phyloP scores from a whole-genome alignment of 116 monocot species.

The Dioscorea cayenensis region DNA sequence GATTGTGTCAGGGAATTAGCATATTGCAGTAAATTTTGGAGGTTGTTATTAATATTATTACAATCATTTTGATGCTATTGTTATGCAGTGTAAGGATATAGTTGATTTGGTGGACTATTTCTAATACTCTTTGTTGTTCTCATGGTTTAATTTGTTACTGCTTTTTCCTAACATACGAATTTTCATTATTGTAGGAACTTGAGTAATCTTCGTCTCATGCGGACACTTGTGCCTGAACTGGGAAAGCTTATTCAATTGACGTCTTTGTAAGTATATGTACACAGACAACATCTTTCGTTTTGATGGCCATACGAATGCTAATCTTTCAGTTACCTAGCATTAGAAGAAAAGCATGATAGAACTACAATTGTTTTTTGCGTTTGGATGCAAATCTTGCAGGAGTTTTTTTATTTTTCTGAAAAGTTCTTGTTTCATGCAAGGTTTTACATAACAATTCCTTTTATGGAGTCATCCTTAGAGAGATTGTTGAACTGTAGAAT shows the following conservation, averaged over 20 bases:
- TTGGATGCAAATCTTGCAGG: no score
- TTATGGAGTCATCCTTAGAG: slow-evolving; percentile 26
- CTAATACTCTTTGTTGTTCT: no score
- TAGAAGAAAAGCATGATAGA: no score
- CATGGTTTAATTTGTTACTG: no score
- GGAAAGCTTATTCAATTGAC: slow-evolving; percentile 22
- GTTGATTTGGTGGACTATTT: no score
- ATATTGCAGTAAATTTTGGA: no score
- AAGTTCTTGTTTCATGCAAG: slow-evolving; percentile 13
- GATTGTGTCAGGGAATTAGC: no score
- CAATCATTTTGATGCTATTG: no score
- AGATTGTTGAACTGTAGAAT: slow-evolving; percentile 21
- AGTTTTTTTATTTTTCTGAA: neutral
- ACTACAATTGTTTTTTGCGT: no score
- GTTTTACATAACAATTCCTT: slow-evolving; percentile 37
- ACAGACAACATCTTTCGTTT: neutral
- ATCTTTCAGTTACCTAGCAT: no score
- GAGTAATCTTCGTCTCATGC: slow-evolving; percentile 27
- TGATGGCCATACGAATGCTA: neutral
- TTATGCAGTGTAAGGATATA: no score
- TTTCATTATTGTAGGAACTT: slow-evolving; percentile 18
- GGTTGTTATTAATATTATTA: no score
- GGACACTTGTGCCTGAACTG: slow-evolving; percentile 23
- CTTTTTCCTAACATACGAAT: neutral
- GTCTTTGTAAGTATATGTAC: slow-evolving; percentile 18